phyloP scores from a whole-genome alignment of 345 rosid genomes.

The Anacardium occidentale region DNA sequence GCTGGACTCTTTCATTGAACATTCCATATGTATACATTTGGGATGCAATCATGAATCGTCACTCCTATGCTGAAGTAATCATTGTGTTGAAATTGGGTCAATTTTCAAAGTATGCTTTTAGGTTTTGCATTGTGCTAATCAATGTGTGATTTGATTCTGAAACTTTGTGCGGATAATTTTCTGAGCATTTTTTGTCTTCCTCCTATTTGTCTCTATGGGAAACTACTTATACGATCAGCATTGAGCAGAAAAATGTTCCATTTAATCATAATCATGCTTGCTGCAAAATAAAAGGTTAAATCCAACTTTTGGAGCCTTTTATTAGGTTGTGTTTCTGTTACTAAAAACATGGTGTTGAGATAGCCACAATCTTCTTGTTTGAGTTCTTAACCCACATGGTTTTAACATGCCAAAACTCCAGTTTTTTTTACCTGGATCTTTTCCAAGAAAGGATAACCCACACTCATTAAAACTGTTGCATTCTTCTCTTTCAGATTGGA shows the following conservation, averaged over 20 bases:
- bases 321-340: not conserved
- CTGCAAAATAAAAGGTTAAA: not conserved
- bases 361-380: not conserved
- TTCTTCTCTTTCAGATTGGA: conserved; percentile 61
- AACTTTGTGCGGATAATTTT: conserved; percentile 2
- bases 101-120: not conserved
- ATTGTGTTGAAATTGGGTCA: not conserved
- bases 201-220: not conserved
- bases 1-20: not conserved
- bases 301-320: not conserved
- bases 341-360: not conserved
- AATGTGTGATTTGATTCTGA: not conserved
- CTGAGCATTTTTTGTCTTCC: not conserved
- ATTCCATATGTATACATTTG: not conserved
- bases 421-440: no score
- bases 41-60: not conserved
- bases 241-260: not conserved
- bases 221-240: not conserved
- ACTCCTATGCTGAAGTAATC: not conserved
- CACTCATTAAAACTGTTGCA: not conserved
- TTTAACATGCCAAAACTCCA: not conserved
- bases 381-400: not conserved
- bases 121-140: not conserved
- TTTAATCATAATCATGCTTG: not conserved
- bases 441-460: not conserved